Base-by-base conservation (phyloP, 2,329 filamentous ascomycete species). In the Anisogramma anomala region DNA sequence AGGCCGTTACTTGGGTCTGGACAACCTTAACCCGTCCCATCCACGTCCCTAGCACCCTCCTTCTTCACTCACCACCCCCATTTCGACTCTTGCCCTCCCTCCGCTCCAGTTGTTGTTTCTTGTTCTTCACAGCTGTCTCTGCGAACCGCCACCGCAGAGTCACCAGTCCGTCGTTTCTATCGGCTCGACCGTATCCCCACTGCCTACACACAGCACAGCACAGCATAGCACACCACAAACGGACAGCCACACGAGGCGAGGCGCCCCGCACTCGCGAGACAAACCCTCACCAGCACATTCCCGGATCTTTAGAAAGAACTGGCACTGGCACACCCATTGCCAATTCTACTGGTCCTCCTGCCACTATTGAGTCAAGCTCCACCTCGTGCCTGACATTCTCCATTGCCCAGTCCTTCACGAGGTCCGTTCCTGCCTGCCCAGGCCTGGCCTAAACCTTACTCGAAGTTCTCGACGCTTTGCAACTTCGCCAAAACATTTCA, bases 181-280 rank as follows among this genome's bases (percentile, higher is more conserved):
- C n/a, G n/a, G n/a, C n/a, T n/a, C n/a, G n/a, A n/a, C n/a, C n/a
- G n/a, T n/a, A n/a, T n/a, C n/a, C n/a, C n/a, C n/a, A n/a, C n/a
- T n/a, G n/a, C n/a, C n/a, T n/a, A n/a, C n/a, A n/a, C n/a, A n/a
- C n/a, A n/a, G n/a, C n/a, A n/a, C n/a, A n/a, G n/a, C n/a, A n/a
- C n/a, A n/a, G n/a, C n/a, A n/a, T n/a, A n/a, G n/a, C n/a, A n/a
- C n/a, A n/a, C n/a, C n/a, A n/a, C n/a, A n/a, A n/a, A n/a, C n/a
- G n/a, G n/a, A n/a, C n/a, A n/a, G n/a, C n/a, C n/a, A n/a, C n/a
- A n/a, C n/a, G n/a, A n/a, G n/a, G n/a, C n/a, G n/a, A n/a, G n/a
- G n/a, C n/a, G n/a, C n/a, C 34, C 37, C 37, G 44, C 41, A 43
- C 33, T 34, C 26, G 37, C 44, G 41, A 47, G 37, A 43, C 44